Evolutionary conservation across 2,329 filamentous ascomycete species (phyloP), one percentile per base, ranked within the genome.

Genomic region (Amylocarpus encephaloides): DNA sequence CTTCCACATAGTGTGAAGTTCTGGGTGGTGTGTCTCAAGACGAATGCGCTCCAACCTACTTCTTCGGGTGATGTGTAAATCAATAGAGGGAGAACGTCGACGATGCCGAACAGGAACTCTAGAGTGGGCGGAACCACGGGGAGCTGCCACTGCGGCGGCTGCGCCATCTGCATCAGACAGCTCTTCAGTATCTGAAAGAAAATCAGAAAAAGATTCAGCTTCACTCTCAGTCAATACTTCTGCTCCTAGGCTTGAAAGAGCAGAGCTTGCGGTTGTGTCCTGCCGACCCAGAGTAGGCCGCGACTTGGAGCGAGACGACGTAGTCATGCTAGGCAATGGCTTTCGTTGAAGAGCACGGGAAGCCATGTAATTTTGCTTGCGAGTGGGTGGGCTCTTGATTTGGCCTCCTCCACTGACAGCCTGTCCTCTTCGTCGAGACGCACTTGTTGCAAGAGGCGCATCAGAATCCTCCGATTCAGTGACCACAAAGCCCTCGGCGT

Each of bases 1-100:
- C 3, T 78, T 68, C 93, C 93, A 98, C 88, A 97, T 94, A 0
- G 83, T 88, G 39, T 70, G 73, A 36, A 98, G 78, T 48, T 83
- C 78, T 0, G 92, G 91, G 65, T 98, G 93, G 45, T 86, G 74
- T 16, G 71, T 67, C 59, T 91, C 88, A 1, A 95, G 79, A 54
- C 84, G 83, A 48, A 73, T 70, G 46, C 89, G 80, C 68, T 87
- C 73, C 32, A 62, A 70, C 56, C 65, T 63, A 29, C 61, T 58
- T 35, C 70, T 61, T 46, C 63, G 61, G 19, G 30, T 54, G 63
- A 72, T 4, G 62, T 70, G 16, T 68, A 73, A 39, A 38, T 57
- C 57, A 16, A 49, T n/a, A 6, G 39, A 7, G 30, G 55, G 57
- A 34, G 59, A 49, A 7, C 43, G 47, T 12, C 44, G 46, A n/a